Evolutionary conservation across 371 early-diverging fungal species (phyloP).

Genomic region (Fennellomyces sp.): DNA sequence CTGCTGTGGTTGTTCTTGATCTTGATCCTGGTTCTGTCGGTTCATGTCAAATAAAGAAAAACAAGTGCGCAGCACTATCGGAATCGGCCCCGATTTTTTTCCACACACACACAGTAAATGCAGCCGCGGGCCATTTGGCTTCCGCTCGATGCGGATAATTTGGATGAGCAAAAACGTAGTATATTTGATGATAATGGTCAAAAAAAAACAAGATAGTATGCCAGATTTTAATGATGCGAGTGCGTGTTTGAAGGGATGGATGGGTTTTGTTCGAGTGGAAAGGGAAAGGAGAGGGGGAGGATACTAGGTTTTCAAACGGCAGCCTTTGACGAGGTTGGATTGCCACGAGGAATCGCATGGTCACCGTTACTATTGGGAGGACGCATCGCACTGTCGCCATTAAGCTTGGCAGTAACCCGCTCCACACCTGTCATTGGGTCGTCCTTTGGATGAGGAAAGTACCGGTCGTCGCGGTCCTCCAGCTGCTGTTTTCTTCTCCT

Average conservation of each 20-base stretch:
- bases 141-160: no score
- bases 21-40: neutral
- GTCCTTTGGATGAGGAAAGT: neutral
- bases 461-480: constrained; percentile 2
- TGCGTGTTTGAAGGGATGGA: no score
- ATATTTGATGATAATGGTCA: no score
- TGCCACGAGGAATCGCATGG: neutral
- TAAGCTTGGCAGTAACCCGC: neutral
- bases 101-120: no score
- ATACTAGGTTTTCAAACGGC: neutral
- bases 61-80: neutral
- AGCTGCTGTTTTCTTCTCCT: constrained; percentile 25
- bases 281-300: neutral
- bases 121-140: no score
- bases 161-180: no score
- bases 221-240: no score
- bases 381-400: neutral
- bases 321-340: neutral
- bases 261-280: no score
- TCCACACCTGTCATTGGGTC: constrained; percentile 14
- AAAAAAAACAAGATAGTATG: no score
- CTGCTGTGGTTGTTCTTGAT: neutral
- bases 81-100: no score
- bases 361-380: neutral
- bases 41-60: neutral